Base-by-base conservation (phyloP, 805 yeast genomes). In the Starmerella roubikii region DNA sequence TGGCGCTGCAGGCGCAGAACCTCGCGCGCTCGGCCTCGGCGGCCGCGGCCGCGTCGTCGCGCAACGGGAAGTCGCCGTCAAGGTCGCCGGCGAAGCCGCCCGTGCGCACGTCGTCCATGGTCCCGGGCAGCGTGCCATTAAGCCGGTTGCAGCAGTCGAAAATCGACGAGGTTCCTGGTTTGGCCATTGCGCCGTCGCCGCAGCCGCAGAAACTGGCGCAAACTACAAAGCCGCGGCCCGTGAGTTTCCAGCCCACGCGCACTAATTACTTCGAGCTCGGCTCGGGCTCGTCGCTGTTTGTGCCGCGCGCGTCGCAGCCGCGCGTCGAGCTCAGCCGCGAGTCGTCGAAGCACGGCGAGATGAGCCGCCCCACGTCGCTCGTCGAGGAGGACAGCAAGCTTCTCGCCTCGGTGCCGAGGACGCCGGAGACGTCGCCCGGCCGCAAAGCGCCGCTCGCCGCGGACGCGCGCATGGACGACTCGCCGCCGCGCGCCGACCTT, bases 181-280 rank as follows among this genome's bases (percentile, higher is more conserved):
- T 50, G 22, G 51, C 49, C 4, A 51, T 50, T 27, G 39, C 51
- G 32, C 29, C 42, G 32, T 28, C 31, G 20, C 36, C 44, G 36
- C 24, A 30, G 30, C 40, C 27, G 20, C 42, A 35, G 32, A 38
- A 40, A 4, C 43, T 37, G 27, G 38, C 41, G 33, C 45, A 32
- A 39, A 26, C 42, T 31, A 35, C 46, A 25, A 59, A 55, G 44
- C 64, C 62, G 7, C 51, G 65, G 16, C 65, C 64, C 9, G 55
- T 59, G 20, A 57, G 62, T 9, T 60, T 50, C 53, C 64, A 59
- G 53, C 44, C 60, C 20, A 34, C 28, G n/a, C 18, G 40, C 23
- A 21, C 19, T n/a, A 19, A 37, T 4, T 37, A 42, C 11, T 37
- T 37, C 28, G 43, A 37, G 38, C 37, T 38, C 10, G 42, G 21